Conservation (phyloP, 2,329 filamentous ascomycete genomes). For the Trichoderma sp. region DNA sequence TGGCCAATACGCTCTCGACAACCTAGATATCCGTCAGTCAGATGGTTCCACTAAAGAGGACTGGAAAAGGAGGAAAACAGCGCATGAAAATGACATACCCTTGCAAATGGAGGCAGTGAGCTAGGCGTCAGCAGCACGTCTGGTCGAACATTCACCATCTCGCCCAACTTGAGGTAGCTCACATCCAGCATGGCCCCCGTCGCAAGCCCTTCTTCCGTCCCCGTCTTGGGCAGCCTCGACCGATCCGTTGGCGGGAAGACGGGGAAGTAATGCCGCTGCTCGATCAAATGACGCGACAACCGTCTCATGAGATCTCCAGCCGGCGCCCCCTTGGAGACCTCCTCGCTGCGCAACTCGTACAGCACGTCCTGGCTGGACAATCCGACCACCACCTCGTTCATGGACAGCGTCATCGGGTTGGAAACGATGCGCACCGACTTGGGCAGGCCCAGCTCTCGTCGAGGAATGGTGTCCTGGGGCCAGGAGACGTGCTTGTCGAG, state of each 20-base stretch:
- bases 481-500: conserved; percentile 84
- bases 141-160: conserved; percentile 83
- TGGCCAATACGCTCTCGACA: conserved; percentile 82
- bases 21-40: conserved; percentile 58
- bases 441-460: conserved; percentile 75
- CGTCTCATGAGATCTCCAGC: conserved; percentile 65
- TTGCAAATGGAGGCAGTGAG: conserved; percentile 81
- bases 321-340: conserved; percentile 48
- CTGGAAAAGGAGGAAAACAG: not conserved
- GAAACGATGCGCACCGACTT: conserved; percentile 77
- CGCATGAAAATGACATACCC: conserved; percentile 59
- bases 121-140: conserved; percentile 86
- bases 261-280: conserved; percentile 90
- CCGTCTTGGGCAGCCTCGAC: conserved; percentile 65
- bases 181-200: conserved; percentile 81
- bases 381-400: conserved; percentile 85
- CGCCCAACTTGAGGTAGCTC: conserved; percentile 82
- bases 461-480: conserved; percentile 66
- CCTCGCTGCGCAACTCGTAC: conserved; percentile 77
- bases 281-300: conserved; percentile 75
- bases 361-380: conserved; percentile 83
- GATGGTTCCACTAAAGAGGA: not conserved
- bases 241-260: conserved; percentile 80
- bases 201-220: conserved; percentile 59
- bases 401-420: conserved; percentile 84